These are phyloP conservation scores for Colletotrichum sp. DNA, from an alignment of 2,329 filamentous ascomycete species.

Conservation along the genomic window DNA sequence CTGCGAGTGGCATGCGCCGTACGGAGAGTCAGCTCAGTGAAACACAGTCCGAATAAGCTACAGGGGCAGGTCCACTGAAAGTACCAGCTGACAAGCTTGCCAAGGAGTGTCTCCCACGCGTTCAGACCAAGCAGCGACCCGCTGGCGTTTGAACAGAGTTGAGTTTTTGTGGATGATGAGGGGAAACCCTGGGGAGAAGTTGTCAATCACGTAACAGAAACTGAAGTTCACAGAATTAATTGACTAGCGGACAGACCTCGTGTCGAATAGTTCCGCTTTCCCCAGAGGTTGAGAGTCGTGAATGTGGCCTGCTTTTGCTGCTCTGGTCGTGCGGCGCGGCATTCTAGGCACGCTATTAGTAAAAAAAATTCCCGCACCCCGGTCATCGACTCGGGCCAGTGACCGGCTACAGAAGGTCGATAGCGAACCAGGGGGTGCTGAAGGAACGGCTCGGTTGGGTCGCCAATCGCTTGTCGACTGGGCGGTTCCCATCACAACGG, in stretches of 20 bases:
- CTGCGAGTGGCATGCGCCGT: neutral
- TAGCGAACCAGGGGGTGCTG: neutral
- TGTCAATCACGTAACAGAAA: slow-evolving; percentile 17
- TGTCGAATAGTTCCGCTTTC: slow-evolving; percentile 8
- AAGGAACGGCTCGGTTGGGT: slow-evolving; percentile 5
- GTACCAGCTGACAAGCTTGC: neutral
- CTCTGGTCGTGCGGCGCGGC: neutral
- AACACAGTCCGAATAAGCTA: neutral
- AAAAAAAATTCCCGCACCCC: slow-evolving; percentile 1
- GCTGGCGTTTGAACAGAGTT: slow-evolving; percentile 12
- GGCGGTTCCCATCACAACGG: neutral
- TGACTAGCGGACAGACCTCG: neutral
- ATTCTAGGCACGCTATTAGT: neutral
- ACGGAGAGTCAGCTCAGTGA: neutral
- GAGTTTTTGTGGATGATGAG: slow-evolving; percentile 11
- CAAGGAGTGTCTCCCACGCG: neutral
- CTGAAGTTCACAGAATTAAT: neutral
- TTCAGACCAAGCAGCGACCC: neutral
- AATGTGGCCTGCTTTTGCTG: neutral
- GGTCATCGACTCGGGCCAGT: neutral
- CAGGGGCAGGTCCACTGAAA: neutral
- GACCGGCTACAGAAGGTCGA: neutral
- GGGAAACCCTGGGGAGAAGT: slow-evolving; percentile 10
- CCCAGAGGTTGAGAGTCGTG: neutral
- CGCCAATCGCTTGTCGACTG: slow-evolving; percentile 7